Conservation (phyloP, 2,329 filamentous ascomycete species). For the Ophiostoma ulmi region DNA sequence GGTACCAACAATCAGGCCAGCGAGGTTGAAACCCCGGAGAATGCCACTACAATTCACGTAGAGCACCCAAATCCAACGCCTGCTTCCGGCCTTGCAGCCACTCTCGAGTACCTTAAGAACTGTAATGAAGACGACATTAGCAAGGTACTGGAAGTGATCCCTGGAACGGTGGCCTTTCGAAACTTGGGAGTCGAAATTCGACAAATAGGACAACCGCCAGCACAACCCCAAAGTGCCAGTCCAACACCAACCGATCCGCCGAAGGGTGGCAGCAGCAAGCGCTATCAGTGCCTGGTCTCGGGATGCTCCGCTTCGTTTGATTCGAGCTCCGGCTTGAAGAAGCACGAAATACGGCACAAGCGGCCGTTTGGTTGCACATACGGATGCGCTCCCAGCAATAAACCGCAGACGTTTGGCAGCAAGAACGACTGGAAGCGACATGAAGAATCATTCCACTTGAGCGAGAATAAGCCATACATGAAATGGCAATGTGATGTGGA, state of each 20-base stretch:
- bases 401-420: constrained; percentile 68
- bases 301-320: neutral
- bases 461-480: neutral
- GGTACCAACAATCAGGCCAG: neutral
- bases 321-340: constrained; percentile 36
- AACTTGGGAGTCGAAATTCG: neutral
- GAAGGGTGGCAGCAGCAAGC: neutral
- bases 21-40: neutral
- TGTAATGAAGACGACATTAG: neutral
- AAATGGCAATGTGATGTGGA: constrained; percentile 63
- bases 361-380: constrained; percentile 78
- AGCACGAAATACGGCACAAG: constrained; percentile 76
- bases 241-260: neutral
- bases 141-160: neutral
- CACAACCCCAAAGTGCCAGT: neutral
- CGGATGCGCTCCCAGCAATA: constrained; percentile 28
- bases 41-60: neutral
- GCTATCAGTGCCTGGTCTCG: neutral
- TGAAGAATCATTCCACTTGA: constrained; percentile 71
- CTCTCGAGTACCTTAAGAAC: neutral
- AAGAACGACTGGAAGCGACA: constrained; percentile 95
- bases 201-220: neutral
- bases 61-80: neutral
- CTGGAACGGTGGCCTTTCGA: neutral
- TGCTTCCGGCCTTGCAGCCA: neutral